A percentile compares a stretch with the other conserved stretches of the same genome.
Evolutionary conservation across 306 rosid species (phyloP).

Genomic region (Acacia melanoxylon): DNA sequence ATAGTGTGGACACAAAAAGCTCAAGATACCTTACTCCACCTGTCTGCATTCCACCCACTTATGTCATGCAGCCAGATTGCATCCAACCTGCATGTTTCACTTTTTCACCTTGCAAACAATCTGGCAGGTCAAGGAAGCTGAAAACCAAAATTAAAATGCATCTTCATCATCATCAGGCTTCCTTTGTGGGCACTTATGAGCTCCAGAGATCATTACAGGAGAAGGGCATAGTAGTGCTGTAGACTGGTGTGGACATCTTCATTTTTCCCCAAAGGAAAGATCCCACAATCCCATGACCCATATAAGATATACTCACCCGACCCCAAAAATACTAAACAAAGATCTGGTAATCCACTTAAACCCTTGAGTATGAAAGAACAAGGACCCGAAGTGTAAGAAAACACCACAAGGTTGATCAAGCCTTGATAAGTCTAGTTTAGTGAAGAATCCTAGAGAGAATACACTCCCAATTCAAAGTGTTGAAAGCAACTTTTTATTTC

Average conservation of each 20-base stretch:
- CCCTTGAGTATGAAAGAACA: too few species aligned
- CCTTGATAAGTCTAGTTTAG: too few species aligned
- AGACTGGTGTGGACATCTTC: slow-evolving; percentile 97
- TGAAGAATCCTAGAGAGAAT: too few species aligned
- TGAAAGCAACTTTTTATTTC: too few species aligned
- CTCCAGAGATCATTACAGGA: slow-evolving; percentile 89
- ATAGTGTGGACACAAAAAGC: slow-evolving; percentile 46
- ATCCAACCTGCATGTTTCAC: slow-evolving; percentile 73
- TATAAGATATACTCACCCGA: slow-evolving; percentile 50
- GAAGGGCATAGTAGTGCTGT: slow-evolving; percentile 99
- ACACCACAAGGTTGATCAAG: too few species aligned
- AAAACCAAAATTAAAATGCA: slow-evolving; percentile 62
- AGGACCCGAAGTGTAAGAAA: too few species aligned
- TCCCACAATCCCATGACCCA: too few species aligned
- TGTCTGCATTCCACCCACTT: slow-evolving; percentile 76
- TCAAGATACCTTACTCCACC: slow-evolving; percentile 83
- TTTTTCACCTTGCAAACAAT: slow-evolving; percentile 55
- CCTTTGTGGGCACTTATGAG: slow-evolving; percentile 95
- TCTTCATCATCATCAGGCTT: slow-evolving; percentile 50
- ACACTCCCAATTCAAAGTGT: too few species aligned
- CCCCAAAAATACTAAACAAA: too few species aligned
- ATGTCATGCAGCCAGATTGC: slow-evolving; percentile 83
- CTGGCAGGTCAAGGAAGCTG: slow-evolving; percentile 50
- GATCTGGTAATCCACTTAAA: too few species aligned
- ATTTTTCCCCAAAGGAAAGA: too few species aligned